Conservation (phyloP, 2,329 filamentous ascomycete genomes). For the Ceratocystis cacaofunesta region DNA sequence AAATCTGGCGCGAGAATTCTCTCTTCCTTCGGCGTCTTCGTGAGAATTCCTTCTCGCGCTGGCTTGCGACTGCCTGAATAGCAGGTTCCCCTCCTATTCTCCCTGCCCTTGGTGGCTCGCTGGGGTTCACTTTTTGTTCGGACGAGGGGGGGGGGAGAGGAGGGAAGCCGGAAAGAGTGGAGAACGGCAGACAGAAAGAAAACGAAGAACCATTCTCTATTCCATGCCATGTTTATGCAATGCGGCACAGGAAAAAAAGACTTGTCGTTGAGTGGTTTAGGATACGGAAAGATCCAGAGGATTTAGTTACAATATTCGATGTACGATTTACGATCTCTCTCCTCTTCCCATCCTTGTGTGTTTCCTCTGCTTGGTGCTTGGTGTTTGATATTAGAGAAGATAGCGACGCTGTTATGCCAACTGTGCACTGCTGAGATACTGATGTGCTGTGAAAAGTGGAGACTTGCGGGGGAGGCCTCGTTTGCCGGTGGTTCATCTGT, state of each 20-base stretch:
- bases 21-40: too few relatives aligned
- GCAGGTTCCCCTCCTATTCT: too few relatives aligned
- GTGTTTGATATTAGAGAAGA: background rate
- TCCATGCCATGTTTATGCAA: background rate
- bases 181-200: background rate
- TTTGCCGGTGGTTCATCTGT: background rate
- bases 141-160: background rate
- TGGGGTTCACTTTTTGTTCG: too few relatives aligned
- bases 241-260: background rate
- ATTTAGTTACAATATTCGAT: background rate
- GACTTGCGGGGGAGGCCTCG: background rate
- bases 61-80: too few relatives aligned
- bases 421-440: too few relatives aligned
- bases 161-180: background rate
- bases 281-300: background rate
- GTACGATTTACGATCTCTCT: background rate
- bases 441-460: background rate
- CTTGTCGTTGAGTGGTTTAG: background rate
- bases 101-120: too few relatives aligned
- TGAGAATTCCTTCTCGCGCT: too few relatives aligned
- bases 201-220: too few relatives aligned
- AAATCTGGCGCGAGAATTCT: too few relatives aligned
- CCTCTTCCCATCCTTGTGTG: background rate
- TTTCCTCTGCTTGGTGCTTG: background rate
- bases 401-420: too few relatives aligned